Evolutionary conservation across 139 green algal genomes (phyloP), one percentile per base, ranked within the genome.

Genomic region (Volvox africanus): DNA sequence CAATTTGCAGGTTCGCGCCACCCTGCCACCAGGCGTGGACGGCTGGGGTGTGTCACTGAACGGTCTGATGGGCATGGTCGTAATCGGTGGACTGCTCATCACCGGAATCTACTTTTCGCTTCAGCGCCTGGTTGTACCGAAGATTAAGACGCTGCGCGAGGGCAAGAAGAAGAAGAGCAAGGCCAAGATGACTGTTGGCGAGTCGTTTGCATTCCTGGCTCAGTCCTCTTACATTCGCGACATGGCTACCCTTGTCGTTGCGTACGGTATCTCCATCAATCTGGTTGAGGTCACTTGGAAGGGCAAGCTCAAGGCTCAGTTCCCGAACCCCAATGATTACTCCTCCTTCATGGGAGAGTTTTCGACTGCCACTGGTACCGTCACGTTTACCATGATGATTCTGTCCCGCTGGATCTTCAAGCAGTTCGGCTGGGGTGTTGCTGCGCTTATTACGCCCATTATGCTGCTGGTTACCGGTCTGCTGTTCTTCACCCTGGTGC

Each of bases 261-360:
- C 97, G 11, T 99, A 99, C 89, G 98, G 98, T 91, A 99, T 99
- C 92, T 98, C 95, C 91, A 99, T 99, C 95, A 99, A 99, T 96
- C 94, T 99, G 95, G 98, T 99, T 71, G 98, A 99, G 96, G 98
- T 99, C 69, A 99, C 98, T 37, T 99, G 98, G 98, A 99, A 99
- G 97, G 96, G 95, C 94, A 99, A 99, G 96, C 97, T 99, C 94
- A 99, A 99, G 97, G 97, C 96, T 17, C 98, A 99, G 97, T 99
- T 99, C 94, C 98, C 97, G 92, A 99, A 99, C 96, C 97, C 98
- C 92, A 99, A 99, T 93, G 97, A 99, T 88, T 99, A 99, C 96
- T 98, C 94, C 30, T 85, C 95, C 2, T 99, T 99, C 95, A 99
- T 99, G 97, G 97, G 97, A 81, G 93, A 97, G 92, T 98, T 99